Conservation (phyloP, 176 grass and related monocot species). For the Pontederia paniculata region DNA sequence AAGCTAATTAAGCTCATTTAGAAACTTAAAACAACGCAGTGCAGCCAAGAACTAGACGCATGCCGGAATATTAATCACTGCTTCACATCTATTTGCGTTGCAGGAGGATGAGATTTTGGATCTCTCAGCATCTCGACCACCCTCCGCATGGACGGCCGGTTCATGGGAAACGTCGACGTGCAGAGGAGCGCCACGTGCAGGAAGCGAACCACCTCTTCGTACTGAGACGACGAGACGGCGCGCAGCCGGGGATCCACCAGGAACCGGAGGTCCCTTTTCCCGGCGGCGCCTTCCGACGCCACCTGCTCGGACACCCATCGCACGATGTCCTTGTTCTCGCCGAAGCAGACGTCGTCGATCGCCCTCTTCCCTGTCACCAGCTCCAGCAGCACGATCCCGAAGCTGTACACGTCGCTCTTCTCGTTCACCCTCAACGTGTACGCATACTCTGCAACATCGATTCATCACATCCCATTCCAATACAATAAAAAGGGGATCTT, state of each 20-base stretch:
- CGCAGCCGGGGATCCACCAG: neutral
- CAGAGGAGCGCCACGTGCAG: neutral
- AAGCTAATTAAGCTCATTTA: no score
- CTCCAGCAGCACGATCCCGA: constrained; percentile 77
- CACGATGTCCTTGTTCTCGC: neutral
- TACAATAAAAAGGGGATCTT: no score
- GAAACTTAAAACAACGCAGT: no score
- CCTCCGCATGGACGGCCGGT: neutral
- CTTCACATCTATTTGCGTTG: no score
- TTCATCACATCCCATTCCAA: no score
- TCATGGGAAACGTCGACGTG: constrained; percentile 1
- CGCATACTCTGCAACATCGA: constrained; percentile 35
- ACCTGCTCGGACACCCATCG: neutral
- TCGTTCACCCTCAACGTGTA: constrained; percentile 59
- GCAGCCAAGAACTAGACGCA: no score
- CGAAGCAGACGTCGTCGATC: neutral
- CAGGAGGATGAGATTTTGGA: neutral
- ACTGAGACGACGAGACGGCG: neutral
- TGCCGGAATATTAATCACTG: no score
- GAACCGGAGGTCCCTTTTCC: neutral
- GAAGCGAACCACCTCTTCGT: constrained; percentile 1
- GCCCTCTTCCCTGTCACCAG: constrained; percentile 34
- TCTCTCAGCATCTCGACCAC: neutral
- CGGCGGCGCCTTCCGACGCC: neutral
- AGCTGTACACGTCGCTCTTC: constrained; percentile 91